These are phyloP conservation scores for Aciculosporium take DNA, from an alignment of 2,329 filamentous ascomycete genomes.

Conservation along the genomic window DNA sequence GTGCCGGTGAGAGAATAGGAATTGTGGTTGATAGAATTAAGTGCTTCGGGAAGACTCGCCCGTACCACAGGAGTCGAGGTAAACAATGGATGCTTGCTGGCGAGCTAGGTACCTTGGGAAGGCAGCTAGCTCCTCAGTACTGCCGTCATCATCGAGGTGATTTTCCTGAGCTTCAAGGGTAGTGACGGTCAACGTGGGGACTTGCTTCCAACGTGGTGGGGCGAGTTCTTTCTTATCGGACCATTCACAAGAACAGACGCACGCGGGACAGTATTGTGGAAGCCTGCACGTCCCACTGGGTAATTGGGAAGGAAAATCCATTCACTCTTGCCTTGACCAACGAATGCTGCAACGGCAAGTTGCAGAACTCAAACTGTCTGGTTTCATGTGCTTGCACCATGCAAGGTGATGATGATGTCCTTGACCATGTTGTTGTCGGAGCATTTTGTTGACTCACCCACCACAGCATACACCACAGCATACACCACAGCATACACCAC, in stretches of 20 bases:
- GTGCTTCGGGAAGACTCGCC: too few relatives aligned
- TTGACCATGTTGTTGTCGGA: neutral
- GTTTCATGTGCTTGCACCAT: neutral
- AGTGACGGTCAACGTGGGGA: slow-evolving; percentile 5
- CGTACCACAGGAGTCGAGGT: too few relatives aligned
- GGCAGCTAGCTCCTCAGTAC: too few relatives aligned
- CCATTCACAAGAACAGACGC: slow-evolving; percentile 1
- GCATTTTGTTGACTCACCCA: too few relatives aligned
- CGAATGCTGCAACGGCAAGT: neutral
- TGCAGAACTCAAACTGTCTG: neutral
- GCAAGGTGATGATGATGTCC: neutral
- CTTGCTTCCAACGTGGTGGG: slow-evolving; percentile 4
- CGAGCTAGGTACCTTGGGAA: too few relatives aligned
- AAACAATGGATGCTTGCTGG: too few relatives aligned
- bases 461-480: too few relatives aligned
- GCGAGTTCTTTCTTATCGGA: slow-evolving; percentile 5
- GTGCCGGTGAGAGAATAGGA: neutral
- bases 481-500: too few relatives aligned
- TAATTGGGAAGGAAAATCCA: neutral
- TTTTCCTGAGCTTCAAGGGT: neutral
- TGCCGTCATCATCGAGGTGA: neutral
- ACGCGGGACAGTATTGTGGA: neutral
- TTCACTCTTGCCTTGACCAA: neutral
- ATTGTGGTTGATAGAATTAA: neutral
- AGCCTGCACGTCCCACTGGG: too few relatives aligned